These are phyloP conservation scores for Fulvia fulva DNA, from an alignment of 2,329 filamentous ascomycete genomes.

Conservation along the genomic window DNA sequence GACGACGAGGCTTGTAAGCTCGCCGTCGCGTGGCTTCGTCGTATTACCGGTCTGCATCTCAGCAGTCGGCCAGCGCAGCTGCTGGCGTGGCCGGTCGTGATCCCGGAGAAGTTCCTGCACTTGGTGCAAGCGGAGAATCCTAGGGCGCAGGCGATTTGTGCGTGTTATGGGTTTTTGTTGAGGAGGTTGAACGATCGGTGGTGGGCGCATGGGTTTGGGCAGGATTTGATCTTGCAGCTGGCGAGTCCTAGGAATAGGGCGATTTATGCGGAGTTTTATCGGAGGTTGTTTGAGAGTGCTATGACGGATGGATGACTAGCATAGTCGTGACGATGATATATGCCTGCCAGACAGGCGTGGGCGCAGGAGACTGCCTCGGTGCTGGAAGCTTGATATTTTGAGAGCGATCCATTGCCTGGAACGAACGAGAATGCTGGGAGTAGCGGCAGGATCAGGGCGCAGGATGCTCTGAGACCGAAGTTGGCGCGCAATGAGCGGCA, in stretches of 20 bases:
- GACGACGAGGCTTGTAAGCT: neutral
- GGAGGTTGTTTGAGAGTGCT: neutral
- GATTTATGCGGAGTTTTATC: neutral
- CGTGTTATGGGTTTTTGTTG: constrained; percentile 1
- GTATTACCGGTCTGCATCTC: neutral
- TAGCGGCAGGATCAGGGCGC: too few relatives aligned
- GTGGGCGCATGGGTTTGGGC: constrained; percentile 7
- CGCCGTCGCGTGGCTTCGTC: neutral
- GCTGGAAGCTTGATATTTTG: too few relatives aligned
- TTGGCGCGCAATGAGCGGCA: too few relatives aligned
- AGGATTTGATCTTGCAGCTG: constrained; percentile 5
- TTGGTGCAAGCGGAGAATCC: neutral
- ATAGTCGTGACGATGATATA: too few relatives aligned
- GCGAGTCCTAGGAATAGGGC: neutral
- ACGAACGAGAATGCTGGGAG: too few relatives aligned
- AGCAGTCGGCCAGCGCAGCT: neutral
- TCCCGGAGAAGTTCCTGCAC: neutral
- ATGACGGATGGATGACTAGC: neutral
- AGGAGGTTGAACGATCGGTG: constrained; percentile 6
- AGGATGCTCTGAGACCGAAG: too few relatives aligned
- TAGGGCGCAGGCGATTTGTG: neutral
- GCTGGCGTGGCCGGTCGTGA: neutral
- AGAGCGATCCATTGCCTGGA: too few relatives aligned
- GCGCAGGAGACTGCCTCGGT: too few relatives aligned
- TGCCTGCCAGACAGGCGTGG: too few relatives aligned